Conservation (phyloP, 805 yeast genomes). For the Clavispora fructus region DNA sequence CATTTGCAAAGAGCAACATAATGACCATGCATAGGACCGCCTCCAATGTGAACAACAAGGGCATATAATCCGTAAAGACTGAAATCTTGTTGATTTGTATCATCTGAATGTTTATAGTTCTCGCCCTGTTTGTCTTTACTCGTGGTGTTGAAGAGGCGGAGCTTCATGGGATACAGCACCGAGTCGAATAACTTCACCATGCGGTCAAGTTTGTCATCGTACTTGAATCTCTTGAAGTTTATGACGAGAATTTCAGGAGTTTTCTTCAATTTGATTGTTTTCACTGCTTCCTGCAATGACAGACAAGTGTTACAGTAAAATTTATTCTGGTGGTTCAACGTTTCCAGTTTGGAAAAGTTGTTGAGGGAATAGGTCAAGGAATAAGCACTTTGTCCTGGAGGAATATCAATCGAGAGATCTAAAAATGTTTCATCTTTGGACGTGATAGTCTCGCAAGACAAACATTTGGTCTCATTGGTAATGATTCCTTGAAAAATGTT, state of each 20-base stretch:
- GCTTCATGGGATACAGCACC: constrained; percentile 69
- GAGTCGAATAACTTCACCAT: constrained; percentile 84
- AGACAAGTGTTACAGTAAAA: constrained; percentile 89
- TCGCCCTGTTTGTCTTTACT: not conserved
- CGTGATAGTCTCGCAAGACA: constrained; percentile 80
- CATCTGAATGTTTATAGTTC: not conserved
- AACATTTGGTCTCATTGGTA: constrained; percentile 83
- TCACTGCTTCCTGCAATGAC: constrained; percentile 89
- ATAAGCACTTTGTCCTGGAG: constrained; percentile 50
- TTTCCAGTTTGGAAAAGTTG: constrained; percentile 81
- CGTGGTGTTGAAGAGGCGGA: constrained; percentile 68
- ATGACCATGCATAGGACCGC: constrained; percentile 97
- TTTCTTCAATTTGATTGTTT: constrained; percentile 72
- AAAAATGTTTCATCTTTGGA: constrained; percentile 80
- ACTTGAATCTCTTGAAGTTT: constrained; percentile 89
- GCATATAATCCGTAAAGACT: constrained; percentile 73
- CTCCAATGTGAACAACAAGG: constrained; percentile 91
- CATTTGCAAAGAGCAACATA: constrained; percentile 84
- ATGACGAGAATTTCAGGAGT: constrained; percentile 76
- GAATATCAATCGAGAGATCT: constrained; percentile 82
- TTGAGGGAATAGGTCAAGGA: constrained; percentile 73
- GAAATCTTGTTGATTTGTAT: constrained; percentile 29
- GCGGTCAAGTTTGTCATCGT: constrained; percentile 73
- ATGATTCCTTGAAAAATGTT: constrained; percentile 78
- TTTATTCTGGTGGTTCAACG: constrained; percentile 81